Evolutionary conservation across 2,329 filamentous ascomycete species (phyloP).

Genomic region (Herpotrichia juniperi): DNA sequence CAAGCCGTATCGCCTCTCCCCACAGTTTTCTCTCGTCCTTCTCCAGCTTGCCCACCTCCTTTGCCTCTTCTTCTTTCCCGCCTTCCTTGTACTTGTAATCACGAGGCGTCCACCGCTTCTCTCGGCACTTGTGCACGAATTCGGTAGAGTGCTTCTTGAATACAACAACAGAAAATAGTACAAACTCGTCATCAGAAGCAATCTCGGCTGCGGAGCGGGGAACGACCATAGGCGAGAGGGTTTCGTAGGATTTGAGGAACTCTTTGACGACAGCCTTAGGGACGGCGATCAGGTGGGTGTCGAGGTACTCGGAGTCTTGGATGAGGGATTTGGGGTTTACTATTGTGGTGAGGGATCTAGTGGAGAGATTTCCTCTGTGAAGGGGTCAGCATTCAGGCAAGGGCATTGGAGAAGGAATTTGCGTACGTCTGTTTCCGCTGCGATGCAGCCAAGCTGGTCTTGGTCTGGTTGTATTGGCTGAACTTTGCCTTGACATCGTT

Average conservation of each 20-base stretch:
- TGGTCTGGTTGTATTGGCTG: constrained; percentile 90
- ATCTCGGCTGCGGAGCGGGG: constrained; percentile 83
- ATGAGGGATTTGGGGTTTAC: constrained; percentile 77
- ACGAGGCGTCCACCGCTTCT: constrained; percentile 91
- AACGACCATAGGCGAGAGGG: constrained; percentile 87
- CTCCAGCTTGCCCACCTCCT: constrained; percentile 80
- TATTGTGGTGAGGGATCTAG: constrained; percentile 89
- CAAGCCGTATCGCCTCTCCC: constrained; percentile 87
- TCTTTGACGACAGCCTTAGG: constrained; percentile 82
- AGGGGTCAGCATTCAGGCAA: background rate
- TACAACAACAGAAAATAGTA: constrained; percentile 83
- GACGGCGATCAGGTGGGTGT: constrained; percentile 92
- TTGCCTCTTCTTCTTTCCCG: constrained; percentile 85
- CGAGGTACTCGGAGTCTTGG: constrained; percentile 92
- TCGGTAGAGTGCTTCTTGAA: constrained; percentile 92
- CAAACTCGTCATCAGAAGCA: constrained; percentile 87
- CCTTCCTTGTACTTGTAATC: constrained; percentile 94
- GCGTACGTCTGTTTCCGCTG: constrained; percentile 86
- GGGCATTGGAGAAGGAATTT: background rate
- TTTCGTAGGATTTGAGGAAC: constrained; percentile 89
- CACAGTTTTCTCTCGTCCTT: constrained; percentile 90
- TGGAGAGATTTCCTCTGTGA: constrained; percentile 84
- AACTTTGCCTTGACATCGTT: constrained; percentile 96
- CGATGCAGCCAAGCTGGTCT: constrained; percentile 79
- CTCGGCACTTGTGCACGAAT: constrained; percentile 89